Conservation (phyloP, 2,329 filamentous ascomycete species). For the Fusarium annulatum region DNA sequence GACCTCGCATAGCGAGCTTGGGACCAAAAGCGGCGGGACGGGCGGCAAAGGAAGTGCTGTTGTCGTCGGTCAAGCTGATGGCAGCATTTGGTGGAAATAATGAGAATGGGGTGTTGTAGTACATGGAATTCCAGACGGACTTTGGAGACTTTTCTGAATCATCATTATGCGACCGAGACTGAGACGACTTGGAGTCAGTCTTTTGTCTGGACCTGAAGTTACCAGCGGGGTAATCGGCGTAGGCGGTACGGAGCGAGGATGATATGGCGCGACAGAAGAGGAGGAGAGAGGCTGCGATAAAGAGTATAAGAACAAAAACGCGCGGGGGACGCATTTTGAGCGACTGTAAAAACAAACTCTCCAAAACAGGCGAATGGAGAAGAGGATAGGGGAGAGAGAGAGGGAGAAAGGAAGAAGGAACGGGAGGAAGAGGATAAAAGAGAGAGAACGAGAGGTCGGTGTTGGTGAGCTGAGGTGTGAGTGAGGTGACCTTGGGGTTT, state of each 20-base stretch:
- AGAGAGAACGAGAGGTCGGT: slow-evolving; percentile 4
- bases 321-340: slow-evolving; percentile 65
- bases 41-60: slow-evolving; percentile 95
- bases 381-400: not conserved
- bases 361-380: slow-evolving; percentile 7
- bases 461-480: slow-evolving; percentile 39
- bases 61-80: slow-evolving; percentile 96
- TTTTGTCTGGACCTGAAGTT: slow-evolving; percentile 38
- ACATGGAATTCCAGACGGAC: slow-evolving; percentile 64
- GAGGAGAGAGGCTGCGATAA: slow-evolving; percentile 65
- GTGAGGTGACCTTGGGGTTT: slow-evolving; percentile 32
- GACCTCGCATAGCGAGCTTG: slow-evolving; percentile 75
- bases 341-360: slow-evolving; percentile 8
- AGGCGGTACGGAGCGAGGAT: slow-evolving; percentile 48
- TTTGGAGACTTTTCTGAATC: slow-evolving; percentile 31
- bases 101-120: slow-evolving; percentile 80
- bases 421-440: slow-evolving; percentile 14
- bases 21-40: slow-evolving; percentile 94
- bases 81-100: slow-evolving; percentile 95
- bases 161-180: slow-evolving; percentile 14
- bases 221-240: slow-evolving; percentile 45
- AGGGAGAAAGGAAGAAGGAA: not conserved
- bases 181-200: slow-evolving; percentile 15
- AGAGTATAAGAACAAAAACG: slow-evolving; percentile 65
- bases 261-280: slow-evolving; percentile 65